These are phyloP conservation scores for Cryptosporidium andersoni DNA, from an alignment of 169 alveolate genomes.

Conservation along the genomic window DNA sequence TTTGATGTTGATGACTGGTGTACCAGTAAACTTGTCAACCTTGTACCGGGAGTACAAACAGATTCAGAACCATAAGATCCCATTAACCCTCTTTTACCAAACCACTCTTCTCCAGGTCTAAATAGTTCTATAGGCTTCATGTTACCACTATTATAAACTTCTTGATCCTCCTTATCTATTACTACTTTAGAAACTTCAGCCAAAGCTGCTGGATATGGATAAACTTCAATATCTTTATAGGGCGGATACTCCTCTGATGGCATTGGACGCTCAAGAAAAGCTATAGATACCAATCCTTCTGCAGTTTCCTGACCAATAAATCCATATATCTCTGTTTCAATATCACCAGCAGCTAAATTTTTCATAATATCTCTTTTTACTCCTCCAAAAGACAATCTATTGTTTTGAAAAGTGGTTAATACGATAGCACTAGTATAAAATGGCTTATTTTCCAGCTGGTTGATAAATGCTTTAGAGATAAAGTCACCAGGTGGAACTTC, in stretches of 20 bases:
- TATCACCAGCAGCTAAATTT: constrained; percentile 51
- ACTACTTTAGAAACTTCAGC: background rate
- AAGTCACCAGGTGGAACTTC: constrained; percentile 61
- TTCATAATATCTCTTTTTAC: constrained; percentile 44
- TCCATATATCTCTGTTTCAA: constrained; percentile 60
- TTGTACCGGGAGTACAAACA: constrained; percentile 61
- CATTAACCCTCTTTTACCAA: constrained; percentile 16
- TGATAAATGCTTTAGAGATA: constrained; percentile 42
- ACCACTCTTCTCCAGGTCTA: constrained; percentile 71
- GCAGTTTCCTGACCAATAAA: constrained; percentile 69
- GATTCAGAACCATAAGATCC: constrained; percentile 59
- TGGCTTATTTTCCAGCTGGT: constrained; percentile 51
- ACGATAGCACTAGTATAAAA: constrained; percentile 47
- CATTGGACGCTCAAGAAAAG: constrained; percentile 39
- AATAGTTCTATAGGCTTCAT: background rate
- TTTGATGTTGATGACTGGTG: constrained; percentile 10
- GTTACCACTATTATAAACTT: constrained; percentile 6
- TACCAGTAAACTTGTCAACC: constrained; percentile 44
- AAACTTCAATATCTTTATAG: constrained; percentile 6
- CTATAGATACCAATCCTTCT: constrained; percentile 64
- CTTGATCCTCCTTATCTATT: constrained; percentile 27
- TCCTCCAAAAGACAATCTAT: constrained; percentile 59
- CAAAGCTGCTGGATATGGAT: constrained; percentile 5
- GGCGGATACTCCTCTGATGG: constrained; percentile 29
- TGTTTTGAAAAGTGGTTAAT: constrained; percentile 22